Percentiles rank a stretch among this genome's conserved stretches.
phyloP scores from a whole-genome alignment of 306 rosid species.

The Acacia confusa region DNA sequence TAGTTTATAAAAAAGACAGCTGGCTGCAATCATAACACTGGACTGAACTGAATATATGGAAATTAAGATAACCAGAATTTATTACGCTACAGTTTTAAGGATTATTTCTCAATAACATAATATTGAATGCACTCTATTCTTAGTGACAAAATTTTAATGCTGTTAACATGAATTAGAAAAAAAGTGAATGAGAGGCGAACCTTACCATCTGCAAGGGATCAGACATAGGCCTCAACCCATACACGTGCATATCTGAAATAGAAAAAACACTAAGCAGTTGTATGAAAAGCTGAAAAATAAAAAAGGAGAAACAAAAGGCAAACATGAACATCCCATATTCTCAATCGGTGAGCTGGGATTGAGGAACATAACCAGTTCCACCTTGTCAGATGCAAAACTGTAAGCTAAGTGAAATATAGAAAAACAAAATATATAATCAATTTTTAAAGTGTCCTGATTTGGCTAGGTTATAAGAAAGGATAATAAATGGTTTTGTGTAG shows the following conservation, averaged over 20 bases:
- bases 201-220: constrained; percentile 90
- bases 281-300: background rate
- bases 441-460: background rate
- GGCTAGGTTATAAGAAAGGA: background rate
- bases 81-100: background rate
- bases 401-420: background rate
- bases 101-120: constrained; percentile 4
- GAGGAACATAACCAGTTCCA: background rate
- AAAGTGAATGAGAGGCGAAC: constrained; percentile 26
- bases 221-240: constrained; percentile 50
- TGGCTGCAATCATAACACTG: background rate
- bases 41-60: constrained; percentile 12
- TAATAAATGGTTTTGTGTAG: background rate
- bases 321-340: background rate
- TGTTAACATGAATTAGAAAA: constrained; percentile 1
- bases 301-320: background rate
- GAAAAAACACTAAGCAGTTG: constrained; percentile 17
- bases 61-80: constrained; percentile 14
- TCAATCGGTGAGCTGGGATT: background rate
- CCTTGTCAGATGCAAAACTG: background rate
- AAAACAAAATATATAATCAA: background rate
- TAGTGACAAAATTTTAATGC: constrained; percentile 11
- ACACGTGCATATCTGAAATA: constrained; percentile 51
- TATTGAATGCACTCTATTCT: background rate
- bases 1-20: background rate